These are phyloP conservation scores for Mycocentrospora acerina DNA, from an alignment of 2,329 filamentous ascomycete species.

Conservation along the genomic window DNA sequence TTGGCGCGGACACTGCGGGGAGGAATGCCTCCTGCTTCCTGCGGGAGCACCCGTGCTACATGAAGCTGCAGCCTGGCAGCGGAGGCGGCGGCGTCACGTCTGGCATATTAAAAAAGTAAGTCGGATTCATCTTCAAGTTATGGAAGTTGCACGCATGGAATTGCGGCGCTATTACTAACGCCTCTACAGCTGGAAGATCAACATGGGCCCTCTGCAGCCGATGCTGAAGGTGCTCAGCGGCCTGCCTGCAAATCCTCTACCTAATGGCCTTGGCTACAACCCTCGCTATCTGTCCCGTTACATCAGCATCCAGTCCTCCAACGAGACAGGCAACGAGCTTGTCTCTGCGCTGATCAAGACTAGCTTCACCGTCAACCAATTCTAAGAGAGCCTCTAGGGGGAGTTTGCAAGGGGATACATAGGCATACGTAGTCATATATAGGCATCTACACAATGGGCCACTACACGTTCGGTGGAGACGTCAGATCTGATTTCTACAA, in stretches of 20 bases:
- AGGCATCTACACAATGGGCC: slow-evolving; percentile 50
- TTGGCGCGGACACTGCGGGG: slow-evolving; percentile 41
- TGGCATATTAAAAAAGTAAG: slow-evolving; percentile 53
- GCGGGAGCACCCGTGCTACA: slow-evolving; percentile 2
- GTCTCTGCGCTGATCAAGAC: slow-evolving; percentile 25
- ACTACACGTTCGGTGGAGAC: slow-evolving; percentile 42
- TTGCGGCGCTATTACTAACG: slow-evolving; percentile 5
- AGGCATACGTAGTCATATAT: too few relatives aligned
- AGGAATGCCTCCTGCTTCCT: slow-evolving; percentile 32
- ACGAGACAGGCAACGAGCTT: slow-evolving; percentile 25
- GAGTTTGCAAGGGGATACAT: slow-evolving; percentile 35
- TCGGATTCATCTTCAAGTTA: too few relatives aligned
- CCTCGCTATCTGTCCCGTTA: slow-evolving; percentile 43
- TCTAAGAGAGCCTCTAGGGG: slow-evolving; percentile 42
- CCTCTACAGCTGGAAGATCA: slow-evolving; percentile 33
- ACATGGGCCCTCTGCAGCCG: slow-evolving; percentile 51
- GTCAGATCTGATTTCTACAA: slow-evolving; percentile 45
- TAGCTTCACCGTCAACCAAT: slow-evolving; percentile 30
- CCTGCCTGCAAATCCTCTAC: slow-evolving; percentile 29
- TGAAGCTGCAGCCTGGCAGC: slow-evolving; percentile 37
- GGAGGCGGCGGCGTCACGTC: slow-evolving; percentile 58
- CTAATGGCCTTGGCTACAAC: slow-evolving; percentile 32
- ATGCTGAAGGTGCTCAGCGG: slow-evolving; percentile 26
- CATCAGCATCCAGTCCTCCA: slow-evolving; percentile 28
- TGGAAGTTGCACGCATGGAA: too few relatives aligned